Base-by-base conservation (phyloP, 495 filamentous ascomycete genomes). In the Lepraria neglecta region DNA sequence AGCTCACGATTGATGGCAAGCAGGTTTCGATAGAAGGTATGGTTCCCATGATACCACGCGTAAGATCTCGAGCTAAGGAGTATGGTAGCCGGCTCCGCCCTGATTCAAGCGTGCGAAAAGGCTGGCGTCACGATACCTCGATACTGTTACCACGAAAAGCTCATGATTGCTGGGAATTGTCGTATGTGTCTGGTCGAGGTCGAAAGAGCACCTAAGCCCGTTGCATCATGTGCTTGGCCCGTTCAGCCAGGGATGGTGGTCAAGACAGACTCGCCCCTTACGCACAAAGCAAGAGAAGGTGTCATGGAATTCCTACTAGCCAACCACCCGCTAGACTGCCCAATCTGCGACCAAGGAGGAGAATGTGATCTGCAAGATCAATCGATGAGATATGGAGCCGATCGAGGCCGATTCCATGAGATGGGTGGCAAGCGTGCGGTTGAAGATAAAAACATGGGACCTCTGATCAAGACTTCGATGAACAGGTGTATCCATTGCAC, bases 111-210 rank as follows among this genome's bases (percentile, higher is more conserved):
- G 66, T 97, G 94, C 79, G 94, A 98, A 77, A 96, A 98, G 77
- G 94, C 94, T 60, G 94, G 94, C 65, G 83, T 78, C 58, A 90
- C 86, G n/a, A 82, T 96, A 67, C 91, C 91, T 63, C 91, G 88
- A 88, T 98, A 97, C 77, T 98, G 94, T 77, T 98, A 98, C 75
- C 94, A 98, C 82, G 94, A 96, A 87, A 98, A 98, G 77, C 82
- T 98, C 60, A 89, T 95, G 88, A 95, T 98, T 77, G 94, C 94
- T 65, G 94, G 94, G 73, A 98, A 98, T 75, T 98, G 94, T 82
- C 92, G 94, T 77, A 98, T 97, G 94, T 98, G 94, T 76, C 76
- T 98, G 68, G 94, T 98, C 65, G 94, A 98, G 80, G 94, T 98
- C 65, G 95, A 96, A 78, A 82, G 87, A 68, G 84, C 88, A 55